Evolutionary conservation across 1,139 yeast genomes (phyloP).

Genomic region (Suhomyces taliae): DNA sequence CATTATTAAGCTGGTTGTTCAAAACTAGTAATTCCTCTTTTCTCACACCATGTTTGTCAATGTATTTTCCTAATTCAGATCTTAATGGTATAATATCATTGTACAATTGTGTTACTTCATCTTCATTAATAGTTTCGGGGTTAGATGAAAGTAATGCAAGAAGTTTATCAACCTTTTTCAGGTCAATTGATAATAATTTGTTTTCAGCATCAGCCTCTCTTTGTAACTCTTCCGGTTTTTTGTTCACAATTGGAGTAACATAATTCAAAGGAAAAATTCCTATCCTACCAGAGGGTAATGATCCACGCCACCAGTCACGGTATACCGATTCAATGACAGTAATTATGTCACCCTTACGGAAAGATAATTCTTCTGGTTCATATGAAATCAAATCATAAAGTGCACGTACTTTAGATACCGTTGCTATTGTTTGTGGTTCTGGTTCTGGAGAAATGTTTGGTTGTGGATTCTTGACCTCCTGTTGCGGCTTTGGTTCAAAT

Average conservation of each 20-base stretch:
- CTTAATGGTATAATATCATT: constrained; percentile 70
- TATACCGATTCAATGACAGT: constrained; percentile 86
- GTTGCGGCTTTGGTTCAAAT: constrained; percentile 20
- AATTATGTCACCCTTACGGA: constrained; percentile 73
- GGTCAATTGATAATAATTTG: constrained; percentile 29
- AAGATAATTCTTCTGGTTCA: constrained; percentile 71
- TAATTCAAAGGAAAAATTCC: constrained; percentile 96
- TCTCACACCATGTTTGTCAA: constrained; percentile 72
- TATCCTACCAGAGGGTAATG: constrained; percentile 65
- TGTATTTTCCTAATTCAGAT: constrained; percentile 67
- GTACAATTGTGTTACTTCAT: constrained; percentile 56
- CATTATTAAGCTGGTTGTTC: constrained; percentile 66
- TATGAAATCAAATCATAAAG: constrained; percentile 75
- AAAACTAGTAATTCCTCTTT: constrained; percentile 74
- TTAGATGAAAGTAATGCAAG: constrained; percentile 53
- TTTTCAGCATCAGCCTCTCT: constrained; percentile 34
- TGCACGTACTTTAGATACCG: constrained; percentile 74
- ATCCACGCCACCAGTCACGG: constrained; percentile 96
- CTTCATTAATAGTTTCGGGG: constrained; percentile 30
- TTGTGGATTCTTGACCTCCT: constrained; percentile 3
- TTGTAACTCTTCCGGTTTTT: constrained; percentile 49
- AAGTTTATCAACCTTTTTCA: constrained; percentile 25
- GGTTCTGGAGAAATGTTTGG: constrained; percentile 14
- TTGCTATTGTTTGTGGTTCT: constrained; percentile 39
- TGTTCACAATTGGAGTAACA: constrained; percentile 75